Evolutionary conservation across 139 green algal species (phyloP).

Genomic region (Mychonastes homosphaera): DNA sequence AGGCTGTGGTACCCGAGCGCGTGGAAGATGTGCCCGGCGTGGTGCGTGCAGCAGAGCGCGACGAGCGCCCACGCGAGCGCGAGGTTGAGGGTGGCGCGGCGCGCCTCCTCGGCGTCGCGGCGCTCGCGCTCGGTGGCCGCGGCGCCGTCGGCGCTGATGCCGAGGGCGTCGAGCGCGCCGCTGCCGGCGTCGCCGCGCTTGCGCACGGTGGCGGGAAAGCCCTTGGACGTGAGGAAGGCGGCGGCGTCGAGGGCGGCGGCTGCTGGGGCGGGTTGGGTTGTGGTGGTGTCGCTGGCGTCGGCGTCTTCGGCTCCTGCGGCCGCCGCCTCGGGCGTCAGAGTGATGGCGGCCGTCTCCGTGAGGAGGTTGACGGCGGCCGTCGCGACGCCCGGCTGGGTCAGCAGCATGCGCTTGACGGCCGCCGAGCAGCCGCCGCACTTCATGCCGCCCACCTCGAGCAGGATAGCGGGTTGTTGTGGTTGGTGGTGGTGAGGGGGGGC

Average conservation of each 20-base stretch:
- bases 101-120: conserved; percentile 41
- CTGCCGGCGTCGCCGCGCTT: conserved; percentile 8
- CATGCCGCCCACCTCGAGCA: conserved; percentile 66
- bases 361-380: conserved; percentile 65
- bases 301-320: background rate
- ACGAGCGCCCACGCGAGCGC: conserved; percentile 63
- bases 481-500: no score
- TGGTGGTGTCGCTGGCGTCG: conserved; percentile 1
- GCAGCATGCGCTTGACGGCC: conserved; percentile 66
- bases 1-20: conserved; percentile 38
- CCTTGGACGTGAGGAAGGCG: conserved; percentile 20
- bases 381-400: conserved; percentile 40
- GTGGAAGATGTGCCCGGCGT: conserved; percentile 71
- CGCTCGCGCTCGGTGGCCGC: conserved; percentile 22
- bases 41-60: conserved; percentile 63
- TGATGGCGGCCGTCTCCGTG: conserved; percentile 55
- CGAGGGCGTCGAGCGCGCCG: background rate
- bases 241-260: background rate
- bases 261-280: background rate
- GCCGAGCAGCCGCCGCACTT: conserved; percentile 76
- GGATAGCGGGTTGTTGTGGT: no score
- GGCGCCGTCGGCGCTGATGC: background rate
- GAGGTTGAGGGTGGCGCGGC: conserved; percentile 38
- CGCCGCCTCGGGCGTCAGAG: conserved; percentile 13
- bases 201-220: conserved; percentile 54